Evolutionary conservation across 2,329 filamentous ascomycete species (phyloP), one percentile per base, ranked within the genome.

Genomic region (Lachnellula cervina): DNA sequence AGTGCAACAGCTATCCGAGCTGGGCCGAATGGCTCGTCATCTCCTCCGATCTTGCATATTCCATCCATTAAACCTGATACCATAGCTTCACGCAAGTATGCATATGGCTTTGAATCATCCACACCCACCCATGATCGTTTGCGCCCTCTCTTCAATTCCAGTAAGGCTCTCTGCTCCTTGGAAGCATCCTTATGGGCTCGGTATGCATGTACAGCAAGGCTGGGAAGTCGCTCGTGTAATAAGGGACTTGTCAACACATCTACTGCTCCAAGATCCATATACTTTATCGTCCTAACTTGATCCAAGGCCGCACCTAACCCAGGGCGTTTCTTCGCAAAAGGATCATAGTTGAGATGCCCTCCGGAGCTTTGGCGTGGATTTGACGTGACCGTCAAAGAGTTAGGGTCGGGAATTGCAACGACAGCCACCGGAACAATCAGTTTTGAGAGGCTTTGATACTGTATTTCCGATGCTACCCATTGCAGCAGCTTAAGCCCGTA

Each of bases 111-210:
- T 64, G 90, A 83, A 63, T 93, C 89, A 66, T 89, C 83, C 11
- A 95, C 81, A 25, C 92, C 91, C 43, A 96, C 90, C 92, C 92
- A 96, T 0, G 92, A 96, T 52, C 90, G 83, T 71, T 95, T 95
- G 54, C 91, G 82, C 45, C 86, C 84, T 63, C 87, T 84, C 67
- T 87, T 87, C 57, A 87, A 77, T 57, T 88, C 87, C 55, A 91
- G 69, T 59, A 91, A 80, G 17, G 84, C 82, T 57, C 87, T 80
- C 67, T 90, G 86, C 66, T 92, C 88, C 66, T 82, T 84, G 35
- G 82, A 78, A 21, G 88, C 87, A 64, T 91, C 85, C 70, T 89
- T 89, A 67, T 89, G 87, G 47, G 87, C 84, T 64, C 88, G 86
- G 73, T 95, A 96, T 45, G 89, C 90, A 69, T 93, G 90, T 16